Conservation (phyloP, 371 early-diverging fungal genomes). For the Chytridiales sp. region DNA sequence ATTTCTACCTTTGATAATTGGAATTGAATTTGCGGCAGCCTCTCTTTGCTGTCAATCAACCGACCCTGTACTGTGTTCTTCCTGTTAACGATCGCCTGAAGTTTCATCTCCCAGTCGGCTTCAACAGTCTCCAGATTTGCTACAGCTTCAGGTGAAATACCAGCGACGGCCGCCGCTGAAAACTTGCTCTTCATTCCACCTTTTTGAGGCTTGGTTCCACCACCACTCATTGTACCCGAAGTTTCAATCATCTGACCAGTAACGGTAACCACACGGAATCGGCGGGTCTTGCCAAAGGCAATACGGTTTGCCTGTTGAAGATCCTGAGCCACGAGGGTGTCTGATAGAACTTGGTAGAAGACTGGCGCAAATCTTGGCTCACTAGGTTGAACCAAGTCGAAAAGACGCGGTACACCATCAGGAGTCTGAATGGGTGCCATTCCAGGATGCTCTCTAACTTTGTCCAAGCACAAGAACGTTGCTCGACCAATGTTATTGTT, state of each 20-base stretch:
- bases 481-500: constrained; percentile 87
- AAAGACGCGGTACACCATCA: constrained; percentile 81
- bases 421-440: constrained; percentile 66
- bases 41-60: constrained; percentile 53
- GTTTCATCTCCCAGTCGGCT: constrained; percentile 50
- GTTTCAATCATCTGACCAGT: constrained; percentile 96
- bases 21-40: constrained; percentile 65
- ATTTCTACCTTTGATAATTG: constrained; percentile 71
- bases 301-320: constrained; percentile 91
- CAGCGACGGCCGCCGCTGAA: constrained; percentile 29
- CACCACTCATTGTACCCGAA: constrained; percentile 98
- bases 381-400: constrained; percentile 86
- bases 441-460: constrained; percentile 57
- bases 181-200: constrained; percentile 88
- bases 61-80: constrained; percentile 34
- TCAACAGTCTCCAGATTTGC: constrained; percentile 32
- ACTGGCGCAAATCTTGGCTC: constrained; percentile 75
- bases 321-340: constrained; percentile 92
- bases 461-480: constrained; percentile 86
- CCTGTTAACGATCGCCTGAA: constrained; percentile 17
- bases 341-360: constrained; percentile 87
- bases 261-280: constrained; percentile 95
- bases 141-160: constrained; percentile 36
- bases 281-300: constrained; percentile 72
- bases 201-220: constrained; percentile 59